A percentile compares a stretch with the other conserved stretches of the same genome.
Conservation (phyloP, 1,139 yeast genomes). For the Candida sanyaensis region DNA sequence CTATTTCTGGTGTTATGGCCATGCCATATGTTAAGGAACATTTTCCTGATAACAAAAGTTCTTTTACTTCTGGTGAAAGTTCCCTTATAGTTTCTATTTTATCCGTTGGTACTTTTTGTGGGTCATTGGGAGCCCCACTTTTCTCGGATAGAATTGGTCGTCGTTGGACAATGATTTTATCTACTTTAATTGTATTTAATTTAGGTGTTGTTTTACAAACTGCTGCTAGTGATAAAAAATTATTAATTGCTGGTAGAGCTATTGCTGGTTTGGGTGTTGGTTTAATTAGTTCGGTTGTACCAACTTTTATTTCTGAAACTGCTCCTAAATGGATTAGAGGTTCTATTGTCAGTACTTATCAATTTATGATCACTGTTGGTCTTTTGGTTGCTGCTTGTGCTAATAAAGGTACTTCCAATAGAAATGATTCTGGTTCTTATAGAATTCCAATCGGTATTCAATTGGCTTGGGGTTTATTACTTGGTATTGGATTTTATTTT, state of each 20-base stretch:
- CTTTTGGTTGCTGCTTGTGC: conserved; percentile 66
- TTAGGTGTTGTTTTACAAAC: conserved; percentile 65
- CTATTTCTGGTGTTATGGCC: conserved; percentile 75
- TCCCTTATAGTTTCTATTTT: conserved; percentile 69
- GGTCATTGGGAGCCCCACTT: conserved; percentile 59
- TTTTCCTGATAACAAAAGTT: conserved; percentile 32
- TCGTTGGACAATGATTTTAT: conserved; percentile 53
- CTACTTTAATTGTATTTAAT: conserved; percentile 54
- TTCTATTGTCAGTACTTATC: conserved; percentile 64
- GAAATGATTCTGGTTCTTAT: conserved; percentile 58
- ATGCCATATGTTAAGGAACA: conserved; percentile 61
- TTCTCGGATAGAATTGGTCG: conserved; percentile 62
- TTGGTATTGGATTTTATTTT: conserved; percentile 47
- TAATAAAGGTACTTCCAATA: conserved; percentile 57
- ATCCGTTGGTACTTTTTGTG: conserved; percentile 73
- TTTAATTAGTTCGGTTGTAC: conserved; percentile 61
- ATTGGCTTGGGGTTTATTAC: conserved; percentile 40
- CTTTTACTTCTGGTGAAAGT: conserved; percentile 53
- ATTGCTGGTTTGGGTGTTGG: conserved; percentile 70
- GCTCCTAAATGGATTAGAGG: conserved; percentile 73
- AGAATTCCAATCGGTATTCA: conserved; percentile 65
- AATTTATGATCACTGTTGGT: conserved; percentile 63
- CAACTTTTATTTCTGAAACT: conserved; percentile 67
- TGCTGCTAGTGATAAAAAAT: conserved; percentile 45
- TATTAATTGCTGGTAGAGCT: conserved; percentile 55